Percentiles rank a stretch among this genome's conserved stretches.
Conservation (phyloP, 306 rosid genomes). For the Luffa aegyptiaca region DNA sequence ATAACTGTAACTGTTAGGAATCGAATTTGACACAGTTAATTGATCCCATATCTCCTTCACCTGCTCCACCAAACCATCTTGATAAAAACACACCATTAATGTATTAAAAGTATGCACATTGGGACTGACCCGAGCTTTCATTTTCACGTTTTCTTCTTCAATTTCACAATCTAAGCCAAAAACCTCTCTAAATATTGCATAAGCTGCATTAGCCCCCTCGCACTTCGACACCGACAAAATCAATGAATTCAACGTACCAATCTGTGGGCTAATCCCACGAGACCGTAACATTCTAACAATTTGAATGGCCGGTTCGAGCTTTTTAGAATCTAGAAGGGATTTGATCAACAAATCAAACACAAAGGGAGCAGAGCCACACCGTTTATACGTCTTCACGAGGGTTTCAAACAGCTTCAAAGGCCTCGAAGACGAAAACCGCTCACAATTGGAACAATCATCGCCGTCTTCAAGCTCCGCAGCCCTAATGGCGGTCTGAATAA, state of each 20-base stretch:
- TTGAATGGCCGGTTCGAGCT: conserved; percentile 32
- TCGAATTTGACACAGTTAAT: conserved; percentile 26
- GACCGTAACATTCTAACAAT: conserved; percentile 52
- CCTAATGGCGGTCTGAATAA: conserved; percentile 37
- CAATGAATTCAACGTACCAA: conserved; percentile 54
- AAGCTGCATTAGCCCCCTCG: conserved; percentile 40
- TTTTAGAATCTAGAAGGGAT: conserved; percentile 52
- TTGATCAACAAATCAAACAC: conserved; percentile 59
- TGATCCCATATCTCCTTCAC: conserved; percentile 54
- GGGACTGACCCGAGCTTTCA: conserved; percentile 35
- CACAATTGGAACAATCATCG: neutral
- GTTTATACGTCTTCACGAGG: conserved; percentile 45
- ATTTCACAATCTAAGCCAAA: conserved; percentile 31
- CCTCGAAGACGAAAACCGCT: conserved; percentile 11
- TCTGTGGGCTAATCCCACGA: conserved; percentile 48
- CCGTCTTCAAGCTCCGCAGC: neutral
- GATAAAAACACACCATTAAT: conserved; percentile 58
- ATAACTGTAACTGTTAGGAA: conserved; percentile 48
- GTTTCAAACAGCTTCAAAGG: conserved; percentile 47
- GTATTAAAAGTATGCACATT: conserved; percentile 51
- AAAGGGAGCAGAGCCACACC: conserved; percentile 67
- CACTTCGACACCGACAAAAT: conserved; percentile 32
- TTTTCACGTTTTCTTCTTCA: conserved; percentile 10
- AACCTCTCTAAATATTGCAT: conserved; percentile 42
- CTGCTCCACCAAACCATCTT: conserved; percentile 31